Conservation (phyloP, 1,139 yeast genomes). For the Kodamaea plutei region DNA sequence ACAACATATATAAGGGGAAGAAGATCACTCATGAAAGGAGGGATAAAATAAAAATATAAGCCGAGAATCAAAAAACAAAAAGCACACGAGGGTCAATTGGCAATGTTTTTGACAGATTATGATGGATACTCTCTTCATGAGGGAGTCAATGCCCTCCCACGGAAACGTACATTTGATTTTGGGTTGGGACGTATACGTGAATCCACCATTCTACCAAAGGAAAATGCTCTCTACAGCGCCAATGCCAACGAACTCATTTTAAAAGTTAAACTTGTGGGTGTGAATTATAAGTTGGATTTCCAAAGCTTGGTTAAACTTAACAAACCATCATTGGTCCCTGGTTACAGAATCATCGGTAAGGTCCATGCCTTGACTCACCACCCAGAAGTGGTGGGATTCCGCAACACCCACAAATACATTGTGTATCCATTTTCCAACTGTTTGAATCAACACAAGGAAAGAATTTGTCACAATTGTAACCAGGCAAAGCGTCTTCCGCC, state of each 20-base stretch:
- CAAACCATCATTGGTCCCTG: conserved; percentile 26
- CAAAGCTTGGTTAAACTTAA: conserved; percentile 9
- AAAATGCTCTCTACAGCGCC: conserved; percentile 15
- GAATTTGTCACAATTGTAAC: conserved; percentile 24
- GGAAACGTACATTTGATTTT: conserved; percentile 28
- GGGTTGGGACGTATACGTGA: conserved; percentile 20
- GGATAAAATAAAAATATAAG: no score
- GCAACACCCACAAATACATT: conserved; percentile 21
- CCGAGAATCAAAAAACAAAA: no score
- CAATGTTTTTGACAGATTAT: no score
- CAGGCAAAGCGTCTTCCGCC: conserved; percentile 1
- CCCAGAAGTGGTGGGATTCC: conserved; percentile 6
- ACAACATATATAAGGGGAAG: no score
- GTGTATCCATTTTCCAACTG: conserved; percentile 38
- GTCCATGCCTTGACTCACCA: conserved; percentile 13
- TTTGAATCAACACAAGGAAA: conserved; percentile 19
- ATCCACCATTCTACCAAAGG: conserved; percentile 28
- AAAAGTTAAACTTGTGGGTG: conserved; percentile 29
- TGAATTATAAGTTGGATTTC: conserved; percentile 26
- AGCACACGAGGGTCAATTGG: no score
- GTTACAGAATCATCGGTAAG: conserved; percentile 29
- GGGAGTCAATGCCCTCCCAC: conserved; percentile 17
- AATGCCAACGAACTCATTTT: conserved; percentile 23
- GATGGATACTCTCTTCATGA: no score
- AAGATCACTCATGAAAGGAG: no score